Evolutionary conservation across 345 rosid species (phyloP).

Genomic region (Triadica sebifera): DNA sequence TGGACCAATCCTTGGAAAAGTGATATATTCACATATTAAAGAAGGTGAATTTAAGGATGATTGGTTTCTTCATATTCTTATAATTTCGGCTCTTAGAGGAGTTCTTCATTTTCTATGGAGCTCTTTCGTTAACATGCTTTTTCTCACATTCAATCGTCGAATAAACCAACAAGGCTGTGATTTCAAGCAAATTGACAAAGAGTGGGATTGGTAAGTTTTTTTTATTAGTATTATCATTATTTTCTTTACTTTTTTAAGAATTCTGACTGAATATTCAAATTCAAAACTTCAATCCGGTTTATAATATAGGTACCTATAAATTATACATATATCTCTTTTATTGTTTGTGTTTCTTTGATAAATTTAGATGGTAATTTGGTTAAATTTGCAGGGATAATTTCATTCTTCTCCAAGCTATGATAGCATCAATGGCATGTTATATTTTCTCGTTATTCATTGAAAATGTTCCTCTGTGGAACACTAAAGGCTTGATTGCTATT

Average conservation of each 20-base stretch:
- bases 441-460: conserved; percentile 45
- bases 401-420: conserved; percentile 70
- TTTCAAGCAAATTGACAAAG: conserved; percentile 86
- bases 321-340: too few relatives aligned
- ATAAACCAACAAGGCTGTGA: conserved; percentile 65
- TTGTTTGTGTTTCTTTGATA: too few relatives aligned
- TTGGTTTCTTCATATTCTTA: conserved; percentile 67
- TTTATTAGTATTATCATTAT: background rate
- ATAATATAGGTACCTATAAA: too few relatives aligned
- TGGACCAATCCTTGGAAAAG: conserved; percentile 66
- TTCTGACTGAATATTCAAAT: background rate
- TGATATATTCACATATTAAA: conserved; percentile 43
- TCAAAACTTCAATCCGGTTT: too few relatives aligned
- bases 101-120: conserved; percentile 36
- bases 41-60: conserved; percentile 40
- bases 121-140: conserved; percentile 59
- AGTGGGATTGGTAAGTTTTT: conserved; percentile 85
- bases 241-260: background rate
- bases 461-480: conserved; percentile 62
- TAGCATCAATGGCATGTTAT: conserved; percentile 55
- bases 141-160: conserved; percentile 46
- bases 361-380: background rate
- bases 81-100: conserved; percentile 49
- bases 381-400: conserved; percentile 78
- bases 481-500: conserved; percentile 58